A percentile compares a stretch with the other conserved stretches of the same genome.
Conservation (phyloP, 2,329 filamentous ascomycete genomes). For the Dactylellina drechsleri region DNA sequence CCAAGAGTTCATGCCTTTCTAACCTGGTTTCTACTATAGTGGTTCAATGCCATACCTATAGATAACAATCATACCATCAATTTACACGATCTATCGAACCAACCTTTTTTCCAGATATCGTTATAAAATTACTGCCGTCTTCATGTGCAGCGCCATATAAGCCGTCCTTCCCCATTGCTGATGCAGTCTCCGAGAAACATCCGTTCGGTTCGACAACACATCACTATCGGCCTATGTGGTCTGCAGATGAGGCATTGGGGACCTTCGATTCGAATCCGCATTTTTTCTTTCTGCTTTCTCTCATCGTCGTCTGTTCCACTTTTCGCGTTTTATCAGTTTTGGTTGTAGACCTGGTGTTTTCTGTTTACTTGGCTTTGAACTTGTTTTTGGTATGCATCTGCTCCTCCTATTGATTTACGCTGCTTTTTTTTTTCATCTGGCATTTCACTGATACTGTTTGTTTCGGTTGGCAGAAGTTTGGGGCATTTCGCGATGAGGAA, state of each 20-base stretch:
- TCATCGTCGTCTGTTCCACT: background rate
- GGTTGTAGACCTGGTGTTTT: background rate
- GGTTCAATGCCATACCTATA: conserved; percentile 49
- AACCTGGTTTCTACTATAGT: conserved; percentile 4
- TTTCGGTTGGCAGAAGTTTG: no score
- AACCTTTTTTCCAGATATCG: background rate
- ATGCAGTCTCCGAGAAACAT: conserved; percentile 8
- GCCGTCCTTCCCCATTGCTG: conserved; percentile 20
- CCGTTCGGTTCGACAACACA: conserved; percentile 8
- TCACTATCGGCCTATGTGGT: background rate
- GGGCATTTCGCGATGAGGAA: no score
- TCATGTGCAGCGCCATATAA: background rate
- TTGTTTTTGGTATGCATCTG: background rate
- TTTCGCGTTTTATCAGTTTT: background rate
- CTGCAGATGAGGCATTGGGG: conserved; percentile 42
- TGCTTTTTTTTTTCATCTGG: background rate
- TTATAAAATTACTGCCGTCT: no score
- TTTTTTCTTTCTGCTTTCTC: background rate
- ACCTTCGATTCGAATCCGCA: background rate
- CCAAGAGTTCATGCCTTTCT: background rate
- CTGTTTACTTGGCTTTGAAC: background rate
- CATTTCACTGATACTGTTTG: background rate
- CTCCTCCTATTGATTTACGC: background rate
- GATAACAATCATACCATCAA: background rate
- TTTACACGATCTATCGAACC: background rate